Evolutionary conservation across 306 rosid species (phyloP), one percentile per base, ranked within the genome.

Genomic region (Pyrus betulifolia): DNA sequence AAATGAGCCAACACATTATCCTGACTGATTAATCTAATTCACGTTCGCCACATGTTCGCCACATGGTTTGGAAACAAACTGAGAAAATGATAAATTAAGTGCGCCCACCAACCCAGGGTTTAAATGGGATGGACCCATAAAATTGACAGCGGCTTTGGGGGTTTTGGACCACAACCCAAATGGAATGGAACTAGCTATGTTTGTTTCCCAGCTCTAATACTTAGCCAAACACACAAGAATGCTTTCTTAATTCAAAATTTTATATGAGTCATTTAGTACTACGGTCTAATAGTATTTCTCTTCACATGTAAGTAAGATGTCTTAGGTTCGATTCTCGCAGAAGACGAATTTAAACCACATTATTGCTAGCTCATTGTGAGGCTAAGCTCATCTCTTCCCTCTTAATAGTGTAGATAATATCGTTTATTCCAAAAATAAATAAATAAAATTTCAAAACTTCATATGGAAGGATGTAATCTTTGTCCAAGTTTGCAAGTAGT

Each of bases 91-190:
- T 9, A 22, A 49, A 49, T 18, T 18, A 17, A 73, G 60, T 19
- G 51, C 22, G 51, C 19, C 7, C 21, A 62, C 46, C 23, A 2
- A 14, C 14, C 23, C n/a, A 40, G 8, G 28, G 13, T 61, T 62
- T 45, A 28, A 11, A 62, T 45, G 60, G 35, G 49, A 74, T 45
- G 70, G 70, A 22, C 61, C 70, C 57, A 44, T 18, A 17, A 61
- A 74, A 74, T 28, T 30, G 78, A 74, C 70, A 62, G 30, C 38
- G 2, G 4, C 6, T 23, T 59, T 25, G 42, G 58, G 42, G 8
- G 6, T 62, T 62, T 45, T 42, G 78, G 70, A 61, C 70, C 70
- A 35, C 76, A 8, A 40, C 14, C 64, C 66, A 55, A 65, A 19
- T 28, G 46, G 45, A 52, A 52, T 64, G 13, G 69, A 64, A 21